Evolutionary conservation across 2,329 filamentous ascomycete species (phyloP).

Genomic region (Monosporascus cannonballus): DNA sequence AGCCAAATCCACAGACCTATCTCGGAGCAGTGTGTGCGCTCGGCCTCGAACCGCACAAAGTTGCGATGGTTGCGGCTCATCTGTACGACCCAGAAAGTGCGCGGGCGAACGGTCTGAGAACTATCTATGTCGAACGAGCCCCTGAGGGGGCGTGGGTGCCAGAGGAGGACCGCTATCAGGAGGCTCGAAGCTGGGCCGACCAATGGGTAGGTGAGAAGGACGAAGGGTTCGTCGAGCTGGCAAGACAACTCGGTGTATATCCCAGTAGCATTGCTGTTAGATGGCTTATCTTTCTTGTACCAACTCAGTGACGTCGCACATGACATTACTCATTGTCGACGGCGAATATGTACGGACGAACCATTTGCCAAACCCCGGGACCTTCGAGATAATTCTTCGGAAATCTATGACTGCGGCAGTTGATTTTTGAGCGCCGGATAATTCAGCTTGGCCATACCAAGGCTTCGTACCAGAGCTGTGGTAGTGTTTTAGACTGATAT

Average conservation of each 20-base stretch:
- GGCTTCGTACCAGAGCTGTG: too few relatives aligned
- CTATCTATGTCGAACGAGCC: slow-evolving; percentile 66
- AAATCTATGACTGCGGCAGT: neutral
- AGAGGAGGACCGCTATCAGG: slow-evolving; percentile 44
- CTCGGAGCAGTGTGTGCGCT: slow-evolving; percentile 58
- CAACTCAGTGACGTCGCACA: neutral
- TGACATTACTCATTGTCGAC: neutral
- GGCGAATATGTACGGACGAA: neutral
- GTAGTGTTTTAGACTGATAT: too few relatives aligned
- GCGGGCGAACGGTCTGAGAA: slow-evolving; percentile 56
- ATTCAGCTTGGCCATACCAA: neutral
- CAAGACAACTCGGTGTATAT: slow-evolving; percentile 37
- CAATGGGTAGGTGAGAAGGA: slow-evolving; percentile 49
- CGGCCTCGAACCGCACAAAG: slow-evolving; percentile 50
- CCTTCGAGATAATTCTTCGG: neutral
- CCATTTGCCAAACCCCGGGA: neutral
- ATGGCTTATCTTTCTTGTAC: neutral
- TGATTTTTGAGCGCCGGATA: neutral
- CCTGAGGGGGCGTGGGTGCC: slow-evolving; percentile 57
- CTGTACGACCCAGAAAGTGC: slow-evolving; percentile 63
- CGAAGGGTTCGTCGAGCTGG: slow-evolving; percentile 47
- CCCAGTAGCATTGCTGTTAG: slow-evolving; percentile 5
- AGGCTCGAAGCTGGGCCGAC: slow-evolving; percentile 58
- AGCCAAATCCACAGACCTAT: slow-evolving; percentile 64
- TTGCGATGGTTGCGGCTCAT: slow-evolving; percentile 75